Base-by-base conservation (phyloP, 1,284 basidiomycete genomes). In the Polyporus tsugae region DNA sequence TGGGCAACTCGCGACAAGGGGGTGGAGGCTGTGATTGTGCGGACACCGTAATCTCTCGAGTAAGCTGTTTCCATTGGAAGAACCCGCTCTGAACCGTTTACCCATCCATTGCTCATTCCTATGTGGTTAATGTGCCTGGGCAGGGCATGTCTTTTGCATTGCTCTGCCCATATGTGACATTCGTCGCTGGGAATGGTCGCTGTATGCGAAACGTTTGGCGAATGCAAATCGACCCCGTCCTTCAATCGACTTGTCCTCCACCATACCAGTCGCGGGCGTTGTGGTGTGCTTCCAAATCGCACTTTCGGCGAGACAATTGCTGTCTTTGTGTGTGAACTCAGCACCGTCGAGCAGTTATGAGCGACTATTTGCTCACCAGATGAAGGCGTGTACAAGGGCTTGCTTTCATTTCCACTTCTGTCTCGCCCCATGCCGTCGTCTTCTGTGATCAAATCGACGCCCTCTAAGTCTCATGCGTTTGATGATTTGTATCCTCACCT, bases 391-490 rank as follows among this genome's bases (percentile, higher is more conserved):
- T 55, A 19, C 29, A 35, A 35, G 52, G 29, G 52, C 52, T 29
- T 58, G 55, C 7, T 60, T 25, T 41, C 38, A 39, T 41, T 60
- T 60, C 36, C 36, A 60, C 33, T 38, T 58, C 35, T 38, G 19
- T 38, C 10, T 58, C 7, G 33, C 55, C 19, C 55, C 33, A 36
- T n/a, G 35, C 35, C 35, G 11, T 35, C 17, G 55, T 38, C 55
- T 58, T 58, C 55, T 58, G 35, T 58, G 55, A 58, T 58, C 55
- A 58, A 38, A 22, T 22, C 55, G 35, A 58, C 55, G 6, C 9
- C 11, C 17, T 36, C 44, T 19, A n/a, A 6, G 19, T 22, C 29
- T n/a, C 55, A 58, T 58, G 36, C 17, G 19, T 38, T 19, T 60
- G 25, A 41, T 41, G 22, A 9, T 15, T 60, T 29, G 17, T 5